phyloP scores from a whole-genome alignment of 805 yeast species.

The Suhomyces xylopsoci region DNA sequence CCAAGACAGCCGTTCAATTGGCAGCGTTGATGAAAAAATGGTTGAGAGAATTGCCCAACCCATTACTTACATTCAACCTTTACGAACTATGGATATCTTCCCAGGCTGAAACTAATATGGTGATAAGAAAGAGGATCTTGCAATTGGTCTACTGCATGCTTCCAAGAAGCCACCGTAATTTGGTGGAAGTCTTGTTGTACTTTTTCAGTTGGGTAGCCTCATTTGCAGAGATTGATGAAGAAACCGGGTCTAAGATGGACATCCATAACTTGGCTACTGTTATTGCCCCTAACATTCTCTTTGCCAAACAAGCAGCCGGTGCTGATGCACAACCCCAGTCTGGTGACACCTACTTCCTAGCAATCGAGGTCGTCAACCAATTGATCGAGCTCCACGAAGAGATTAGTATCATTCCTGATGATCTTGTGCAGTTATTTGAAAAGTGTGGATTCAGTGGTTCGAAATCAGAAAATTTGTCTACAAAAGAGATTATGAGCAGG shows the following conservation, averaged over 20 bases:
- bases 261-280: constrained; percentile 94
- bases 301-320: constrained; percentile 45
- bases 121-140: constrained; percentile 49
- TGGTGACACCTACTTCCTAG: constrained; percentile 78
- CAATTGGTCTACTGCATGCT: constrained; percentile 70
- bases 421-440: constrained; percentile 49
- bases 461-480: constrained; percentile 15
- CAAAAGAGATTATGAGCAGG: constrained; percentile 36
- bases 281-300: constrained; percentile 85
- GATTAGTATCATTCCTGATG: constrained; percentile 72
- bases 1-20: constrained; percentile 83
- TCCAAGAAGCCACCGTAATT: constrained; percentile 78
- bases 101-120: constrained; percentile 48
- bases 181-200: constrained; percentile 78
- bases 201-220: constrained; percentile 96
- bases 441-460: constrained; percentile 36
- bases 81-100: constrained; percentile 78
- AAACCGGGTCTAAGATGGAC: constrained; percentile 88
- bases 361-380: constrained; percentile 85
- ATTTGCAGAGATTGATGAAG: constrained; percentile 88
- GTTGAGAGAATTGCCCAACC: constrained; percentile 89
- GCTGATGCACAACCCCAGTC: constrained; percentile 22
- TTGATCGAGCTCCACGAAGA: constrained; percentile 80
- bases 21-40: constrained; percentile 92
- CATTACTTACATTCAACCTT: constrained; percentile 71